phyloP scores from a whole-genome alignment of 306 rosid genomes.

The Trifolium subterraneum region DNA sequence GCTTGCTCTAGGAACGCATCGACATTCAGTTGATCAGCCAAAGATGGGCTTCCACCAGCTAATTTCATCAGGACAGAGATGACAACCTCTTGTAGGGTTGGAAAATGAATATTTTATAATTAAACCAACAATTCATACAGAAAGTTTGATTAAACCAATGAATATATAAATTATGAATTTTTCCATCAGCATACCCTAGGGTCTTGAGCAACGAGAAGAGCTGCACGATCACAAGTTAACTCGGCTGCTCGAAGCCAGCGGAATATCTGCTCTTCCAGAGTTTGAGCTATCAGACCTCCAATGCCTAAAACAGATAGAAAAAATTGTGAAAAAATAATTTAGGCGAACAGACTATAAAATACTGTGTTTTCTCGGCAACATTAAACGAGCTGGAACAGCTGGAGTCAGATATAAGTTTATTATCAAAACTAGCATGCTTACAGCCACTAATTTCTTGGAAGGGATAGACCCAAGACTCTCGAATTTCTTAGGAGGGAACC shows the following conservation, averaged over 20 bases:
- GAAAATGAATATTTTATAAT: slow-evolving; percentile 44
- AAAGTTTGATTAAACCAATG: slow-evolving; percentile 20
- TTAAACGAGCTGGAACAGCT: background rate
- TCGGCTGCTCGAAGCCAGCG: slow-evolving; percentile 99
- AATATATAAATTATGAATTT: slow-evolving; percentile 9
- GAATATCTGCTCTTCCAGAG: slow-evolving; percentile 86
- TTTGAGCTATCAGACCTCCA: slow-evolving; percentile 88
- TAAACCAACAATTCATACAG: slow-evolving; percentile 25
- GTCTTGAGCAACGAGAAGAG: slow-evolving; percentile 98
- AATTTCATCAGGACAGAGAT: slow-evolving; percentile 97
- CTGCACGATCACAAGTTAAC: slow-evolving; percentile 97
- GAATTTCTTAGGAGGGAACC: too few species aligned
- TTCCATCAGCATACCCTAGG: slow-evolving; percentile 66
- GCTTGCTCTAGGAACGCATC: slow-evolving; percentile 98
- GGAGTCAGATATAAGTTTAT: slow-evolving; percentile 10
- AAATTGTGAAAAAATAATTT: slow-evolving; percentile 15
- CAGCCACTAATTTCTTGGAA: too few species aligned
- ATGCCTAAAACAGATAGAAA: slow-evolving; percentile 63
- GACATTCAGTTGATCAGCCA: slow-evolving; percentile 94
- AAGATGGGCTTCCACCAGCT: slow-evolving; percentile 96
- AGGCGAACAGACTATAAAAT: slow-evolving; percentile 17
- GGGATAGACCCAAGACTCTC: too few species aligned
- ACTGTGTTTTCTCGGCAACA: slow-evolving; percentile 25
- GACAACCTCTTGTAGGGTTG: slow-evolving; percentile 89
- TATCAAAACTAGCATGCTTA: background rate